These are phyloP conservation scores for Glycine latifolia DNA, from an alignment of 306 rosid species.

Conservation along the genomic window DNA sequence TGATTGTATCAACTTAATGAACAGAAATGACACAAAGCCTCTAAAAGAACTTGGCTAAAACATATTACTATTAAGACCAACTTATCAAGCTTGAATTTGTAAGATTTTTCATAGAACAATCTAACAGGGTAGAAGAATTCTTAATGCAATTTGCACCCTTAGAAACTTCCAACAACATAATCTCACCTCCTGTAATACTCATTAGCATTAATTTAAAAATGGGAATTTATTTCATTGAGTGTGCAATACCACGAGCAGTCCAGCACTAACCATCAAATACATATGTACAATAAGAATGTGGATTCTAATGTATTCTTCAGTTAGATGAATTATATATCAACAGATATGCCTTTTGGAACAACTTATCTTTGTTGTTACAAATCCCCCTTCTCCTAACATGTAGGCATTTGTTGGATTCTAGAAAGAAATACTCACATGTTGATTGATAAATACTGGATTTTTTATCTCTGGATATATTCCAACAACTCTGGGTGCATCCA, in stretches of 20 bases:
- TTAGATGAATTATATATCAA: neutral
- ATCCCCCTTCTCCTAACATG: neutral
- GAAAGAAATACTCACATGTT: conserved; percentile 73
- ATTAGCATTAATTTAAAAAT: conserved; percentile 12
- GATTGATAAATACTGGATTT: conserved; percentile 81
- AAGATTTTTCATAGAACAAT: conserved; percentile 17
- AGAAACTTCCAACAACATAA: conserved; percentile 13
- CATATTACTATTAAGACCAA: neutral
- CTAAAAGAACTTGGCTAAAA: conserved; percentile 18
- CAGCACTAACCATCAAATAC: conserved; percentile 11
- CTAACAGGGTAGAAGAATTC: conserved; percentile 14
- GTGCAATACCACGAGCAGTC: neutral
- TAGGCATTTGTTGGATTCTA: conserved; percentile 30
- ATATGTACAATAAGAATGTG: neutral
- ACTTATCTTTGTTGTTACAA: neutral
- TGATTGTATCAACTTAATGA: conserved; percentile 43
- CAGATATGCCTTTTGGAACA: neutral
- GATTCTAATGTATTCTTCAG: conserved; percentile 12
- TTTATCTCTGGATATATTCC: conserved; percentile 98
- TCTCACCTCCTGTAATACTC: conserved; percentile 1
- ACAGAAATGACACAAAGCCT: conserved; percentile 34
- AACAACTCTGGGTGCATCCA: conserved; percentile 86
- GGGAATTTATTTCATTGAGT: conserved; percentile 23
- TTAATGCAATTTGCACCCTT: conserved; percentile 9
- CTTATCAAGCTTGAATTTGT: conserved; percentile 33